Conservation (phyloP, 176 grass and related monocot genomes). For the Bolboschoenus planiculmis region DNA sequence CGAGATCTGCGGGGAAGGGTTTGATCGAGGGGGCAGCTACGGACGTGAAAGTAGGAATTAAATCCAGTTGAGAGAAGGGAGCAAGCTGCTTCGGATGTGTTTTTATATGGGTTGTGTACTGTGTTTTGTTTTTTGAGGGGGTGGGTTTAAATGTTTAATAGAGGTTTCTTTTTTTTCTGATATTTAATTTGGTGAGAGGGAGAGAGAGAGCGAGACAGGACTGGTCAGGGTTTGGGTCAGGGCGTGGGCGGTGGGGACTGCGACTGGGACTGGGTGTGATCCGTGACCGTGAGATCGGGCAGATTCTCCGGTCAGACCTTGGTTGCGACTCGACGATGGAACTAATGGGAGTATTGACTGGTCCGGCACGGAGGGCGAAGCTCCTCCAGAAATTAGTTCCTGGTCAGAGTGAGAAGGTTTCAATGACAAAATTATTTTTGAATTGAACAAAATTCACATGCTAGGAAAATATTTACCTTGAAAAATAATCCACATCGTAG, state of each 20-base stretch:
- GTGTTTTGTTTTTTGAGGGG: background rate
- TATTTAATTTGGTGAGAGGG: background rate
- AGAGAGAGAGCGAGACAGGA: background rate
- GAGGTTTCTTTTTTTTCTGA: background rate
- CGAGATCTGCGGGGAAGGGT: constrained; percentile 19
- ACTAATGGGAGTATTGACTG: background rate
- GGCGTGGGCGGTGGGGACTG: background rate
- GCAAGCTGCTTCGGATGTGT: background rate
- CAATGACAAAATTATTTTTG: too few relatives aligned
- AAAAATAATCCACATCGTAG: too few relatives aligned
- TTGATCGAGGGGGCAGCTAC: constrained; percentile 17
- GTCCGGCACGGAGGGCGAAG: background rate
- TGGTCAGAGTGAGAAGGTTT: background rate
- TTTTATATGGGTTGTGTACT: background rate
- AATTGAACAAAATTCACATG: too few relatives aligned
- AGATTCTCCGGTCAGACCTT: background rate
- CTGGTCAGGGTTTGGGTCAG: background rate
- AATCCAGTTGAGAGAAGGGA: constrained; percentile 5
- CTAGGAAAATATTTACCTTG: too few relatives aligned
- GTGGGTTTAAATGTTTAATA: background rate
- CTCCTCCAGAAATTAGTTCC: background rate
- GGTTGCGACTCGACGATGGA: background rate
- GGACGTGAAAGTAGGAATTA: constrained; percentile 10
- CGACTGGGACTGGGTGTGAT: background rate
- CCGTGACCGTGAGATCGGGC: background rate